phyloP scores from a whole-genome alignment of 306 rosid genomes.

The Quercus mongolica region DNA sequence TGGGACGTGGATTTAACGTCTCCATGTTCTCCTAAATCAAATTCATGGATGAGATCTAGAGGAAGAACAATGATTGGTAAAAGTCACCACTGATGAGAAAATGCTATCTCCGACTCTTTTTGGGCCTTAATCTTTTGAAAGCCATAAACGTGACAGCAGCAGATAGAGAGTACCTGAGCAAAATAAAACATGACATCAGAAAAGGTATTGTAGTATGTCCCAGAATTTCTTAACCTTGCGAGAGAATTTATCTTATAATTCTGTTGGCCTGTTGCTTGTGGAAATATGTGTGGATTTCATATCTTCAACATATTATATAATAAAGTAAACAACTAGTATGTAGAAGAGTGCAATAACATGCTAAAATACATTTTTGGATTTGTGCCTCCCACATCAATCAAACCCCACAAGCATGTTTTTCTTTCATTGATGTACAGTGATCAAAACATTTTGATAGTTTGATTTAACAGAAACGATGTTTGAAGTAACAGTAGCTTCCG shows the following conservation, averaged over 20 bases:
- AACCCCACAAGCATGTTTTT: neutral
- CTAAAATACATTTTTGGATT: neutral
- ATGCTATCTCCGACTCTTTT: slow-evolving; percentile 49
- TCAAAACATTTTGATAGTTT: neutral
- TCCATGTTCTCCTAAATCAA: neutral
- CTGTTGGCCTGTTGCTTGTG: neutral
- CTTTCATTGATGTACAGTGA: neutral
- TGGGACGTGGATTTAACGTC: neutral
- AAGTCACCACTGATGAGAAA: slow-evolving; percentile 6
- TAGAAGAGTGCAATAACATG: no score
- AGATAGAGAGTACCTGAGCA: slow-evolving; percentile 84
- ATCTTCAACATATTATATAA: neutral
- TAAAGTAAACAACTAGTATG: neutral
- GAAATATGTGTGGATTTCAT: neutral
- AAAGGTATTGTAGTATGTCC: neutral
- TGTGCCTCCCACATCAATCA: neutral
- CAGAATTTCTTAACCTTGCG: neutral
- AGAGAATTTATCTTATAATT: neutral
- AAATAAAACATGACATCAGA: slow-evolving; percentile 3
- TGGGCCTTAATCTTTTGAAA: slow-evolving; percentile 60
- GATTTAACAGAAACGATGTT: no score
- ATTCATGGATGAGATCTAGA: neutral
- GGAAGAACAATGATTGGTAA: neutral
- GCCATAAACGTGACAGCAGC: slow-evolving; percentile 97
- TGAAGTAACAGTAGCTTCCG: no score